A percentile compares a stretch with the other conserved stretches of the same genome.
Evolutionary conservation across 2,329 filamentous ascomycete genomes (phyloP).

Genomic region (Cladophialophora immunda): DNA sequence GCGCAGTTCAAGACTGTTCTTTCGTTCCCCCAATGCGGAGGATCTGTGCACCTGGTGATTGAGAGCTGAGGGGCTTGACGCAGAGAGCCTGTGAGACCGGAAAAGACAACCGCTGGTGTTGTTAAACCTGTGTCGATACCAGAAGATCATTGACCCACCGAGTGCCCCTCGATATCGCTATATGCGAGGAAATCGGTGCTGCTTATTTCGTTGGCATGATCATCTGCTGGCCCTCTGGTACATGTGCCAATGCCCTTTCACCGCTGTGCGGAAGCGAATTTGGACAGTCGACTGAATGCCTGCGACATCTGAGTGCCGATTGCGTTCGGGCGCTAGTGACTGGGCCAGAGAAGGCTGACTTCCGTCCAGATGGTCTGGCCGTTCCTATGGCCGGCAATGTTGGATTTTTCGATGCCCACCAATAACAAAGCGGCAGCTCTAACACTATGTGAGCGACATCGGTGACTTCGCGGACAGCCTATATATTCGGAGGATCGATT

Average conservation of each 20-base stretch:
- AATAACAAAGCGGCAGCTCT: neutral
- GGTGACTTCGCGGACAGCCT: neutral
- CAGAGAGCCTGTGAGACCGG: neutral
- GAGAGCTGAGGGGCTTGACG: neutral
- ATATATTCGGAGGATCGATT: neutral
- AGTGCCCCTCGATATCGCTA: neutral
- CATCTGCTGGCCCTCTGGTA: neutral
- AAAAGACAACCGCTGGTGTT: neutral
- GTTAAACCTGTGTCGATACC: neutral
- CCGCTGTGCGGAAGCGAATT: neutral
- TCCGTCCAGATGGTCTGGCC: neutral
- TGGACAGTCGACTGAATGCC: neutral
- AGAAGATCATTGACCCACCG: neutral
- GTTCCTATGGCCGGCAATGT: neutral
- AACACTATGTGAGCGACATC: neutral
- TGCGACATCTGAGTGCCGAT: neutral
- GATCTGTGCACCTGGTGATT: neutral
- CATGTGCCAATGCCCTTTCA: neutral
- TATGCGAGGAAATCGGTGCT: neutral
- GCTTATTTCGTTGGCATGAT: neutral
- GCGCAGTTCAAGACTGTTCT: neutral
- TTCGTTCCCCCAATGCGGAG: neutral
- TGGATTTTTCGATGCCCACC: neutral
- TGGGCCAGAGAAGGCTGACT: neutral
- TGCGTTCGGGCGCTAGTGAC: neutral